A percentile compares a stretch with the other conserved stretches of the same genome.
Conservation (phyloP, 768 basidiomycete genomes). For the Leccinum sublutescens region DNA sequence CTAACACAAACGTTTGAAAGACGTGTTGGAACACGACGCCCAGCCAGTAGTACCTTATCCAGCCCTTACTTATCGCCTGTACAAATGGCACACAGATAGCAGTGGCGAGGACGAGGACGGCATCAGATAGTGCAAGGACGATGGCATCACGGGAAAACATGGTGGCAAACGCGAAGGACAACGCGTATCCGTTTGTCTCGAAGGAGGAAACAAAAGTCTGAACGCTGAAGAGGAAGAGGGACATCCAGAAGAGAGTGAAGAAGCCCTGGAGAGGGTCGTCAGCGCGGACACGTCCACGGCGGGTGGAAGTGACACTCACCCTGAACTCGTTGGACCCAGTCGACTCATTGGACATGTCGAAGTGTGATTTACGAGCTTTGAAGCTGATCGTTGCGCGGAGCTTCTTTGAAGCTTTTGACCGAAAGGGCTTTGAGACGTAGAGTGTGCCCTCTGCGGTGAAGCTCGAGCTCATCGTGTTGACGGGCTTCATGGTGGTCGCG, state of each 20-base stretch:
- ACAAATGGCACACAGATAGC: slow-evolving; percentile 82
- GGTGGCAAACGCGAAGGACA: slow-evolving; percentile 77
- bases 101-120: slow-evolving; percentile 73
- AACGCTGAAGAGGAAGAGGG: slow-evolving; percentile 78
- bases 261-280: slow-evolving; percentile 62
- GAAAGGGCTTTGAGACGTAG: slow-evolving; percentile 74
- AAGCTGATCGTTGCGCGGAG: slow-evolving; percentile 84
- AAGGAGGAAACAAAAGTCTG: slow-evolving; percentile 76
- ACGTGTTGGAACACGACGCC: slow-evolving; percentile 79
- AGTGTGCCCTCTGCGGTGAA: slow-evolving; percentile 62
- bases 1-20: slow-evolving; percentile 73
- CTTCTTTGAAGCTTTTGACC: slow-evolving; percentile 71
- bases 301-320: slow-evolving; percentile 34
- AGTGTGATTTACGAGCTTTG: slow-evolving; percentile 78
- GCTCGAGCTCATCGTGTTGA: slow-evolving; percentile 7
- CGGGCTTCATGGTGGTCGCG: slow-evolving; percentile 15
- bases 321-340: slow-evolving; percentile 85
- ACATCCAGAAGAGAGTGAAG: slow-evolving; percentile 93
- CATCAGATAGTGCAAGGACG: slow-evolving; percentile 82
- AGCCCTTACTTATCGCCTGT: slow-evolving; percentile 69
- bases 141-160: slow-evolving; percentile 87
- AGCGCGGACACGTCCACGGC: slow-evolving; percentile 2
- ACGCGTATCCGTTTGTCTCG: slow-evolving; percentile 72
- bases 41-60: slow-evolving; percentile 77
- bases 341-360: slow-evolving; percentile 76